These are phyloP conservation scores for Narthecium ossifragum DNA, from an alignment of 106 monocot genomes.

Conservation along the genomic window DNA sequence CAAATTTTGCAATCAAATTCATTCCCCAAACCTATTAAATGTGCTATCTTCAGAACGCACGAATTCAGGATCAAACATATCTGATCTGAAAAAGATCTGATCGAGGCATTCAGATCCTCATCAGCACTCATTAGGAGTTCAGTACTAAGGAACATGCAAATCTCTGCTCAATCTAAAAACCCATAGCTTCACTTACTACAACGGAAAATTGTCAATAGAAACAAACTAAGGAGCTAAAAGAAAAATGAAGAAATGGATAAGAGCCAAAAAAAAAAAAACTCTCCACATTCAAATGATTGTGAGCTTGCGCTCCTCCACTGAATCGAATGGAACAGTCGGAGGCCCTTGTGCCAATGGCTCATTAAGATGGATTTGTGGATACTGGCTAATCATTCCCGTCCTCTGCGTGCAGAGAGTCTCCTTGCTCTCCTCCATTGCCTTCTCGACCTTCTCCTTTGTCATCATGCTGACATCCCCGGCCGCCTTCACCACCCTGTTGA, in stretches of 20 bases:
- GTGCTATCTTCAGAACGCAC: no score
- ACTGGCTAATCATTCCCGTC: slow-evolving; percentile 41
- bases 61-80: no score
- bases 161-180: no score
- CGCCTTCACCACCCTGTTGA: slow-evolving; percentile 45
- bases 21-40: no score
- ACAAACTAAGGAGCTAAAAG: background rate
- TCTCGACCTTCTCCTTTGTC: slow-evolving; percentile 75
- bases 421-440: slow-evolving; percentile 58
- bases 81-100: no score
- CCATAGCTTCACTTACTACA: no score
- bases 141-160: no score
- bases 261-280: background rate
- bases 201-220: background rate
- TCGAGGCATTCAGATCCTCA: no score
- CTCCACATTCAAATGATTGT: slow-evolving; percentile 20
- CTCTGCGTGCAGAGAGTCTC: slow-evolving; percentile 37
- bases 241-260: background rate
- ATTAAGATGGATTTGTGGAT: slow-evolving; percentile 44
- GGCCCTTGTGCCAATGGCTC: slow-evolving; percentile 35
- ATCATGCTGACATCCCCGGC: slow-evolving; percentile 57
- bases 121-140: no score
- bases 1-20: no score
- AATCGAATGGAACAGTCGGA: slow-evolving; percentile 23
- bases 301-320: slow-evolving; percentile 28